Percentiles rank a stretch among this genome's conserved stretches.
phyloP scores from a whole-genome alignment of 2,329 filamentous ascomycete species.

The Curvularia verruculosa region DNA sequence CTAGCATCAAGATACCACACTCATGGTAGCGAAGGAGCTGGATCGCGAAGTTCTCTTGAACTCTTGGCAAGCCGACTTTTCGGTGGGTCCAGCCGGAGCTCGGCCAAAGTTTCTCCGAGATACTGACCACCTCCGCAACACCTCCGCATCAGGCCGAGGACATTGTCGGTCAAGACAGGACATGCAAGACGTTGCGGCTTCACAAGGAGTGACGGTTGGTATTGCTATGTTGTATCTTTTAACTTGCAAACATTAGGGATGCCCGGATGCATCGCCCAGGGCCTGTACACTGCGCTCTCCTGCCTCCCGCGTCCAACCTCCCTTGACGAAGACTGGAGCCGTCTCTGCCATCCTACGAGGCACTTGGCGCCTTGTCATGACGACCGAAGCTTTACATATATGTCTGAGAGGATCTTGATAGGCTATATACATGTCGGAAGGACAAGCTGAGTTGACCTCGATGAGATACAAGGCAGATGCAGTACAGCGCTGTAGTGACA shows the following conservation, averaged over 20 bases:
- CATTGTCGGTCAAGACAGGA: not conserved
- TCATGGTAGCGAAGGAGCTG: slow-evolving; percentile 13
- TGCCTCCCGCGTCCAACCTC: not conserved
- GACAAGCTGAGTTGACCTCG: not conserved
- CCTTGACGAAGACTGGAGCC: not conserved
- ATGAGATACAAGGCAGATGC: not conserved
- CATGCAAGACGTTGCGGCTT: not conserved
- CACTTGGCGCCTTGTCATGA: not conserved
- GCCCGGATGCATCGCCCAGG: not conserved
- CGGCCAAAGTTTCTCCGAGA: slow-evolving; percentile 14
- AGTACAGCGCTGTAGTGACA: not conserved
- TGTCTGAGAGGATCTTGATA: not conserved
- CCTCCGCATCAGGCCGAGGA: slow-evolving; percentile 8
- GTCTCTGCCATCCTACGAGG: not conserved
- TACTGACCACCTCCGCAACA: slow-evolving; percentile 14
- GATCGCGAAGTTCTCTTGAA: slow-evolving; percentile 22
- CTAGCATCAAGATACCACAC: slow-evolving; percentile 23
- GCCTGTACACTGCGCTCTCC: not conserved
- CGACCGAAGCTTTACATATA: not conserved
- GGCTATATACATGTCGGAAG: not conserved
- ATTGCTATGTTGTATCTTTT: not conserved
- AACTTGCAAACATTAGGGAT: not conserved
- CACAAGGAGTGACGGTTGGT: not conserved
- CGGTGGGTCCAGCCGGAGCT: slow-evolving; percentile 19
- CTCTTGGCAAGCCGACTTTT: slow-evolving; percentile 26